phyloP scores from a whole-genome alignment of 805 yeast species.

The Candida maltosa region DNA sequence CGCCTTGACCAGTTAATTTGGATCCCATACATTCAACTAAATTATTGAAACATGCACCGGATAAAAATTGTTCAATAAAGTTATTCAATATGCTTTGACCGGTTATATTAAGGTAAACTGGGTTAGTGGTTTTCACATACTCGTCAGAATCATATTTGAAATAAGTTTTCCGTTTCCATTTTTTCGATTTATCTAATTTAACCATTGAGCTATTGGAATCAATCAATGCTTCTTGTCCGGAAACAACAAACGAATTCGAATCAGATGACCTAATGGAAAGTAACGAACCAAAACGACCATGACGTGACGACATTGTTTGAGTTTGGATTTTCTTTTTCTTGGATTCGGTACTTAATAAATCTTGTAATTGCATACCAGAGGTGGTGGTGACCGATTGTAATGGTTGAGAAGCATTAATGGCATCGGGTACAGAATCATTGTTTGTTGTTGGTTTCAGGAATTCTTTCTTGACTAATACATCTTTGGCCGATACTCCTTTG shows the following conservation, averaged over 20 bases:
- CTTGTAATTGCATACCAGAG: constrained; percentile 42
- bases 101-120: constrained; percentile 26
- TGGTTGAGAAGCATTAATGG: constrained; percentile 4
- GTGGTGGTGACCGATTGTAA: constrained; percentile 15
- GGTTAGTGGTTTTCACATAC: constrained; percentile 19
- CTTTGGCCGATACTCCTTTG: constrained; percentile 49
- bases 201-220: constrained; percentile 53
- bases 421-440: neutral
- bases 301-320: constrained; percentile 64
- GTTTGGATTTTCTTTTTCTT: constrained; percentile 46
- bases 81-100: constrained; percentile 37
- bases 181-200: constrained; percentile 64
- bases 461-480: constrained; percentile 14
- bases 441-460: constrained; percentile 1
- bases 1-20: constrained; percentile 29
- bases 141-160: constrained; percentile 42
- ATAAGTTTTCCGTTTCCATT: constrained; percentile 49
- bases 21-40: constrained; percentile 51
- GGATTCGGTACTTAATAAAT: constrained; percentile 59
- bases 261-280: constrained; percentile 61
- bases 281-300: constrained; percentile 87
- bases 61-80: constrained; percentile 49
- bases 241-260: constrained; percentile 55
- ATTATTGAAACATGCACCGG: constrained; percentile 74
- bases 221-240: constrained; percentile 64